A percentile compares a stretch with the other conserved stretches of the same genome.
Evolutionary conservation across 805 yeast genomes (phyloP).

Genomic region (Barnettozyma californica): DNA sequence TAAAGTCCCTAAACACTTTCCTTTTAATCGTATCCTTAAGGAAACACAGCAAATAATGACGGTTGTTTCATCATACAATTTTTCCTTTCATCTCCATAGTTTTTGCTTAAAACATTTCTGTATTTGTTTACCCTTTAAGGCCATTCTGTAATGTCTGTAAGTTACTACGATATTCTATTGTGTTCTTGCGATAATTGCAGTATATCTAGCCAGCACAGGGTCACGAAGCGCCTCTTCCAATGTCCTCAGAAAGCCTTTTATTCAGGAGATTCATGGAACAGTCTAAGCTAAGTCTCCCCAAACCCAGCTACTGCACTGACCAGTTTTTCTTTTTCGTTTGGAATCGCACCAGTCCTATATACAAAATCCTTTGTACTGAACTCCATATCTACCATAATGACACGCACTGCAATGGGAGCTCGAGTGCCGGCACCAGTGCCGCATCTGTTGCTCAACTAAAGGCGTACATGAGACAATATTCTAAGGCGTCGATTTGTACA

Average conservation of each 20-base stretch:
- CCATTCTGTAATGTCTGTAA: no score
- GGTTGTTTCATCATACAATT: not conserved
- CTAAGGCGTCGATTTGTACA: not conserved
- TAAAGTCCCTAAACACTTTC: not conserved
- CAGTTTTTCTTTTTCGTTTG: constrained; percentile 45
- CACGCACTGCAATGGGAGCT: constrained; percentile 11
- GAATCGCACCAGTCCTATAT: constrained; percentile 25
- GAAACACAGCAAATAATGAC: not conserved
- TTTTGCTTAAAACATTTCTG: no score
- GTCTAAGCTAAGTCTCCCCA: constrained; percentile 30
- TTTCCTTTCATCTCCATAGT: no score
- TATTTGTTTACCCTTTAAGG: no score
- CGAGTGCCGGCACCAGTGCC: not conserved
- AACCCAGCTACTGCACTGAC: constrained; percentile 33
- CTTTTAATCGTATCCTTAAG: not conserved
- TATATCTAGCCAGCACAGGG: not conserved
- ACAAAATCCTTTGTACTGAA: constrained; percentile 12
- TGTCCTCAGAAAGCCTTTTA: not conserved
- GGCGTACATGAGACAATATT: not conserved
- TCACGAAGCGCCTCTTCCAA: not conserved
- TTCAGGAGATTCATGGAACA: constrained; percentile 7
- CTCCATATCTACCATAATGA: constrained; percentile 26
- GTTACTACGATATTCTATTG: not conserved
- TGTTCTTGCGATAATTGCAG: not conserved
- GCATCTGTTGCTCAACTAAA: not conserved